A percentile compares a stretch with the other conserved stretches of the same genome.
Conservation (phyloP, 2,329 filamentous ascomycete species). For the Alternaria longipes region DNA sequence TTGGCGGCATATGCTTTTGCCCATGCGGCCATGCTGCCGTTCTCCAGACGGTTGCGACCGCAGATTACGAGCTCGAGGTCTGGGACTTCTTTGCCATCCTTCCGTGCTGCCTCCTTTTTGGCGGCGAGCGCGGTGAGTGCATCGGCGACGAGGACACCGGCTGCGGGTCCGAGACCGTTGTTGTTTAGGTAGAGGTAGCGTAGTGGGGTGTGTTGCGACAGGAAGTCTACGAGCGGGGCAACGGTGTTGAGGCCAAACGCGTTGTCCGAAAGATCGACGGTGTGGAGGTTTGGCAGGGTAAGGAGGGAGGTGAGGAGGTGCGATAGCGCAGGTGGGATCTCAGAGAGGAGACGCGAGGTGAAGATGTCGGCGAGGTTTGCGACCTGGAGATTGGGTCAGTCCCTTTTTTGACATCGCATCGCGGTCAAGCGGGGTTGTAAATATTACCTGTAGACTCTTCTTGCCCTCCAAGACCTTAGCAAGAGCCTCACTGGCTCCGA, state of each 20-base stretch:
- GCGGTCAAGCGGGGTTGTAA: conserved; percentile 5
- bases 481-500: conserved; percentile 85
- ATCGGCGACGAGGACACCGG: conserved; percentile 87
- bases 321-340: conserved; percentile 90
- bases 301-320: conserved; percentile 86
- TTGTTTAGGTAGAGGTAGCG: conserved; percentile 98
- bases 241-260: conserved; percentile 96
- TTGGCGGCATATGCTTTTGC: conserved; percentile 86
- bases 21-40: conserved; percentile 96
- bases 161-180: conserved; percentile 93
- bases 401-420: neutral
- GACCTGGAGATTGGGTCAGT: conserved; percentile 57
- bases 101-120: conserved; percentile 82
- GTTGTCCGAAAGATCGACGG: conserved; percentile 96
- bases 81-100: conserved; percentile 75
- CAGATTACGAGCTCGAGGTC: conserved; percentile 96
- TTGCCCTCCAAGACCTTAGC: conserved; percentile 86
- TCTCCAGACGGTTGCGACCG: conserved; percentile 93
- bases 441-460: conserved; percentile 74
- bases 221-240: conserved; percentile 90
- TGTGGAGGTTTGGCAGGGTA: conserved; percentile 84
- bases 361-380: conserved; percentile 98
- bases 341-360: conserved; percentile 88
- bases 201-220: conserved; percentile 85
- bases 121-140: conserved; percentile 82